These are phyloP conservation scores for Paramecium primaurelia DNA, from an alignment of 73 alveolate genomes.

Conservation along the genomic window DNA sequence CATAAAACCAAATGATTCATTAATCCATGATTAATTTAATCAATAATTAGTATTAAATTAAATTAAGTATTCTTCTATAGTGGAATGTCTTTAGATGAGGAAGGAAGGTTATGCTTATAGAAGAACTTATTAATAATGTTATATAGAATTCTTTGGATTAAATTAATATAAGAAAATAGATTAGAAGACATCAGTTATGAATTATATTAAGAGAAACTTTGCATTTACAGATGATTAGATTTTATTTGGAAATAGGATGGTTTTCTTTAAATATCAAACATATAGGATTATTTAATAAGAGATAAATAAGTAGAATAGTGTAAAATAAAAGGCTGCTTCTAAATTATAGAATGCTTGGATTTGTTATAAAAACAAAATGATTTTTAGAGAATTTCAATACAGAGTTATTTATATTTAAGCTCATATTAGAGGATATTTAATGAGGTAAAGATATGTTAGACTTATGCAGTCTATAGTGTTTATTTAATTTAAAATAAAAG, in stretches of 20 bases:
- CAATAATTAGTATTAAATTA: background rate
- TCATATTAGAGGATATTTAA: constrained; percentile 2
- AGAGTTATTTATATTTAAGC: constrained; percentile 12
- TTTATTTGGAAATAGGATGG: constrained; percentile 32
- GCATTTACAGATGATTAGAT: background rate
- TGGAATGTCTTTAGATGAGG: constrained; percentile 26
- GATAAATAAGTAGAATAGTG: background rate
- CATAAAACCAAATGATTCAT: constrained; percentile 37
- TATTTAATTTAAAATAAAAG: background rate
- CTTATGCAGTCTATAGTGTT: background rate
- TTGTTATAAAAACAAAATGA: background rate
- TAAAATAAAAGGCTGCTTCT: background rate
- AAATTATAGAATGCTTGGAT: constrained; percentile 2
- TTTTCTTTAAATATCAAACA: constrained; percentile 29
- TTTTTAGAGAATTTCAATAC: background rate
- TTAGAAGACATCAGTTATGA: background rate
- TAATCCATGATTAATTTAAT: background rate
- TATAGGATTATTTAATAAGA: background rate
- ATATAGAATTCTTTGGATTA: background rate
- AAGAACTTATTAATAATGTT: constrained; percentile 37
- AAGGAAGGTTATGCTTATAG: constrained; percentile 38
- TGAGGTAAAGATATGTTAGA: background rate
- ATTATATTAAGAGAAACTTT: background rate
- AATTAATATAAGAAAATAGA: background rate
- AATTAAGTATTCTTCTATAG: constrained; percentile 23